Evolutionary conservation across 2,329 filamentous ascomycete species (phyloP), one percentile per base, ranked within the genome.

Genomic region (Corinectria fuckeliana): DNA sequence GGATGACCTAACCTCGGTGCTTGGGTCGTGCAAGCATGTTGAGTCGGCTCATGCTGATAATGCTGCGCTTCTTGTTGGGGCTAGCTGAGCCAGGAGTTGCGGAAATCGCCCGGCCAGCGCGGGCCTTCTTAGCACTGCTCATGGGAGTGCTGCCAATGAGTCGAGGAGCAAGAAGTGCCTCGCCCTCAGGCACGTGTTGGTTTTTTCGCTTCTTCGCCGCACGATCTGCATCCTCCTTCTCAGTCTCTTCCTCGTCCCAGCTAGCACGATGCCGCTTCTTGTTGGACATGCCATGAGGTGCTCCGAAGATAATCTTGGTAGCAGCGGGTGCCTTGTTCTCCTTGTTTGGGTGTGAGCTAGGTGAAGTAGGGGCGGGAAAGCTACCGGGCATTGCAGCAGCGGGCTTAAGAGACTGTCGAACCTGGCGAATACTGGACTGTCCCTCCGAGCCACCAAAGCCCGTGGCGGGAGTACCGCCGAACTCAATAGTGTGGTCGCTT

Each of bases 231-330:
- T 76, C 80, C 60, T 82, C 78, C 44, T 78, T 73, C 50, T 83
- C 81, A 0, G 80, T 80, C 30, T 85, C 82, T 52, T 87, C 85
- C 54, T 85, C 84, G 39, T 86, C 85, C 47, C 80, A 81, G 51
- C 76, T 82, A 14, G 82, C 81, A n/a, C 87, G 81, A 66, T 83
- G 81, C 23, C 87, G 84, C 76, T 88, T 90, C 80, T 90, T 89
- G 76, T 86, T 89, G 7, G 79, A 74, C 75, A 90, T 84, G 16
- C 87, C 87, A 65, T 89, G 87, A 3, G 85, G 80, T 34, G 86
- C 80, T 36, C 80, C 80, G n/a, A 74, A 68, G 50, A 81, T 69
- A 71, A 79, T 32, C 42, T 74, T 73, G 21, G 66, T 67, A 4
- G 69, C 65, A 18, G 71, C 64, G 5, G 80, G 82, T 2, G 76